phyloP scores from a whole-genome alignment of 441 rosid species.

The Capsella rubella region DNA sequence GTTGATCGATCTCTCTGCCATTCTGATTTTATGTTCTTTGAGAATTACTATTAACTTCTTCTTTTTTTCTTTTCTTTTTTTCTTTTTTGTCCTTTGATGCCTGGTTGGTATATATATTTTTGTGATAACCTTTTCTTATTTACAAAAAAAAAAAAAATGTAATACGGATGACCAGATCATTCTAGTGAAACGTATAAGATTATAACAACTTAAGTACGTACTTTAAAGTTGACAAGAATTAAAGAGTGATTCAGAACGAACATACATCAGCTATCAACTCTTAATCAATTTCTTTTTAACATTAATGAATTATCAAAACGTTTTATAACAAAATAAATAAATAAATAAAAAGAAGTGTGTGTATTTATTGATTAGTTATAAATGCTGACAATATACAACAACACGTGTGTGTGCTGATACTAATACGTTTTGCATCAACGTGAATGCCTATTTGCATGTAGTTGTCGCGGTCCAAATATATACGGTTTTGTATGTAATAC shows the following conservation, averaged over 20 bases:
- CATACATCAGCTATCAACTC: neutral
- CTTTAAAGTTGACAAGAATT: too few relatives aligned
- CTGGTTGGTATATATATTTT: neutral
- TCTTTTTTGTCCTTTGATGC: neutral
- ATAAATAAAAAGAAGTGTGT: too few relatives aligned
- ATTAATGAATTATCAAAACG: neutral
- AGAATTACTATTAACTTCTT: neutral
- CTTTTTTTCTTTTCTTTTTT: neutral
- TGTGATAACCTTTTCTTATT: too few relatives aligned
- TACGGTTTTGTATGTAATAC: neutral
- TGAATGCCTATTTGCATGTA: constrained; percentile 17
- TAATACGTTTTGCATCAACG: neutral
- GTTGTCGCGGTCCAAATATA: neutral
- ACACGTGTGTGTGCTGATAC: constrained; percentile 14
- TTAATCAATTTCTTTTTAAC: neutral
- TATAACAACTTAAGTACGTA: too few relatives aligned
- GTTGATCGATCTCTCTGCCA: constrained; percentile 21
- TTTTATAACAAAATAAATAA: neutral
- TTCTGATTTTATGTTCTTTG: neutral
- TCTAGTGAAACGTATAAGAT: too few relatives aligned
- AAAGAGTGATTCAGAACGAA: too few relatives aligned
- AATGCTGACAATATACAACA: neutral
- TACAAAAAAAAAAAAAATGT: neutral
- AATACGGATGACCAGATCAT: neutral
- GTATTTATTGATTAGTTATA: constrained; percentile 8